Conservation (phyloP, 495 filamentous ascomycete species). For the Penicillium silybi region DNA sequence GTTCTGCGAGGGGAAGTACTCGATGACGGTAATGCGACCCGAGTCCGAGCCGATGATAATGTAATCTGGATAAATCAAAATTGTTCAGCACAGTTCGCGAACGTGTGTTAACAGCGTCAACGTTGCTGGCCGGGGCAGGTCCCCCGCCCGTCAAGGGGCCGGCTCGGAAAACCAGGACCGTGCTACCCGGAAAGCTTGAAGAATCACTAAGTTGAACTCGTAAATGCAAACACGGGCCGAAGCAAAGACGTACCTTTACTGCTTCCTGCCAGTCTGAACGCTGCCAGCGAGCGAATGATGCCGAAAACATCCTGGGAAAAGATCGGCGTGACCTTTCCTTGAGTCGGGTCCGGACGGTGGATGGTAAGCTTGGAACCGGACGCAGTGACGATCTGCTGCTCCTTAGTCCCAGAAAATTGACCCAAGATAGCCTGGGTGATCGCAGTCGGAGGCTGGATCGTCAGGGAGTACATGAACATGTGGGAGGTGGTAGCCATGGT, state of each 20-base stretch:
- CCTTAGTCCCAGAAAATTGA: conserved; percentile 89
- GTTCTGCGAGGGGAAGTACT: conserved; percentile 85
- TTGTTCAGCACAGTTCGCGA: conserved; percentile 56
- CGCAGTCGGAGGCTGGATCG: conserved; percentile 84
- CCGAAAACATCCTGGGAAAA: conserved; percentile 92
- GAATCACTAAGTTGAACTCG: conserved; percentile 89
- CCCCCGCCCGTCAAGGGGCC: conserved; percentile 28
- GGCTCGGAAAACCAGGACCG: conserved; percentile 36
- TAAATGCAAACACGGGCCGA: conserved; percentile 41
- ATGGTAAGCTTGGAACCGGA: conserved; percentile 87
- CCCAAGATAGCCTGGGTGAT: conserved; percentile 87
- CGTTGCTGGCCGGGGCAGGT: conserved; percentile 44
- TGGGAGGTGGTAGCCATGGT: conserved; percentile 95
- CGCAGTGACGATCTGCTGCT: conserved; percentile 94
- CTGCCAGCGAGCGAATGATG: conserved; percentile 81
- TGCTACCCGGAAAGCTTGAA: conserved; percentile 64
- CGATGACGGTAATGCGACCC: conserved; percentile 88
- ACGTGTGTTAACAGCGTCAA: conserved; percentile 27
- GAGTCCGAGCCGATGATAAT: conserved; percentile 95
- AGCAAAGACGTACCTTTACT: conserved; percentile 80
- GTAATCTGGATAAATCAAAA: conserved; percentile 63
- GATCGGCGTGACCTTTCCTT: conserved; percentile 79
- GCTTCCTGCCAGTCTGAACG: conserved; percentile 88
- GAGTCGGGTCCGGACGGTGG: conserved; percentile 76
- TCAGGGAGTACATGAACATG: conserved; percentile 97